These are phyloP conservation scores for Lipomyces orientalis DNA, from an alignment of 805 yeast species.

Conservation along the genomic window DNA sequence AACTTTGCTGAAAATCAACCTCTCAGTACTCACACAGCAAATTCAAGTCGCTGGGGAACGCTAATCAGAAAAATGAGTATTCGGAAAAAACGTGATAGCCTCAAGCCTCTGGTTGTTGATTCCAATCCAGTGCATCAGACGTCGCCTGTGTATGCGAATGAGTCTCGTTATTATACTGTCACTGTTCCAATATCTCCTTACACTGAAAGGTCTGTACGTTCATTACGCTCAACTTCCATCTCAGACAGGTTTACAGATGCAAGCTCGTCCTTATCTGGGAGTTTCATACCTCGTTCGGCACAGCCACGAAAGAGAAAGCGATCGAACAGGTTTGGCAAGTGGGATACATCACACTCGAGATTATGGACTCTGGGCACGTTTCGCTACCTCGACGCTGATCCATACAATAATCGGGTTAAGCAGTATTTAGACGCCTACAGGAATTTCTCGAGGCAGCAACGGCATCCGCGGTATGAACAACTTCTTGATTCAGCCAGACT, in stretches of 20 bases:
- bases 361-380: slow-evolving; percentile 1
- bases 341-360: slow-evolving; percentile 6
- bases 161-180: neutral
- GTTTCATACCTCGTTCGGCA: neutral
- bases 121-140: neutral
- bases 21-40: neutral
- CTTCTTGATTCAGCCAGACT: slow-evolving; percentile 7
- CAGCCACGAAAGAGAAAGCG: neutral
- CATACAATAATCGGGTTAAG: slow-evolving; percentile 20
- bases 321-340: slow-evolving; percentile 5
- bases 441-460: neutral
- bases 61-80: neutral
- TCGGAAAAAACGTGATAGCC: neutral
- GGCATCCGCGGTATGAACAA: slow-evolving; percentile 23
- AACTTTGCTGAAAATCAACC: neutral
- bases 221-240: neutral
- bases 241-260: neutral
- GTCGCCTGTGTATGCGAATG: slow-evolving; percentile 1
- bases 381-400: slow-evolving; percentile 12
- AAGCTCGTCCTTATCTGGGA: neutral
- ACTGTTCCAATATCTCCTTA: slow-evolving; percentile 1
- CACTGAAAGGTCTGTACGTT: slow-evolving; percentile 2
- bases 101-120: neutral
- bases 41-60: slow-evolving; percentile 1
- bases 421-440: slow-evolving; percentile 24